A percentile compares a stretch with the other conserved stretches of the same genome.
Conservation (phyloP, 257 asterid genomes). For the Hygrophila difformis region DNA sequence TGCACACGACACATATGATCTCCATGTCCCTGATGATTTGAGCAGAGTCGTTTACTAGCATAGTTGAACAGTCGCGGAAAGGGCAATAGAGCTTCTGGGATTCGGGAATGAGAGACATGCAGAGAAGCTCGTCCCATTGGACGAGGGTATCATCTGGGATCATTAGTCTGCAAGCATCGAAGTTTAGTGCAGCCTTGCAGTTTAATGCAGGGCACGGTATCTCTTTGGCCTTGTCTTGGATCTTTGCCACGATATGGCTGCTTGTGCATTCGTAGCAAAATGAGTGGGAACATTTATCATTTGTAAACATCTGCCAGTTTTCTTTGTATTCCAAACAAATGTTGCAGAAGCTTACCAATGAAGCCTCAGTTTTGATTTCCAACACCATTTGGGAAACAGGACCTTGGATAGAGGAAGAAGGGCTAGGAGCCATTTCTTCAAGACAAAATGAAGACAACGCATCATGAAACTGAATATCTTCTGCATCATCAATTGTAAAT, state of each 20-base stretch:
- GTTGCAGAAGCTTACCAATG: conserved; percentile 29
- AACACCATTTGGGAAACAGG: neutral
- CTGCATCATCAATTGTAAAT: conserved; percentile 32
- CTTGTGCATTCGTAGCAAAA: conserved; percentile 57
- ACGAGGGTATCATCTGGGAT: conserved; percentile 35
- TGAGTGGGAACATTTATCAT: conserved; percentile 40
- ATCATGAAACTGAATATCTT: conserved; percentile 42
- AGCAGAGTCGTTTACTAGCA: conserved; percentile 46
- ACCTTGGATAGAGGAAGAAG: conserved; percentile 30
- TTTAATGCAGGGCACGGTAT: conserved; percentile 40
- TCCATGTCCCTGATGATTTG: neutral
- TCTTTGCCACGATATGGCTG: conserved; percentile 37
- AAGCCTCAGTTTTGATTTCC: conserved; percentile 6
- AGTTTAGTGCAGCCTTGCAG: conserved; percentile 33
- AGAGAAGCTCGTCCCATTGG: conserved; percentile 47
- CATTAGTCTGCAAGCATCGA: conserved; percentile 31
- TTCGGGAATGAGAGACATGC: conserved; percentile 47
- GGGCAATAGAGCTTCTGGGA: conserved; percentile 61
- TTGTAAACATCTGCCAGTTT: conserved; percentile 53
- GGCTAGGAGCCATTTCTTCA: conserved; percentile 7
- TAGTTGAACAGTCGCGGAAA: conserved; percentile 47
- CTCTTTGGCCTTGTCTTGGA: conserved; percentile 24
- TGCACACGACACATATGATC: conserved; percentile 39
- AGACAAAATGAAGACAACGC: conserved; percentile 30
- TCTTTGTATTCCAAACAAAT: conserved; percentile 56